Evolutionary conservation across 495 filamentous ascomycete genomes (phyloP).

Genomic region (Tuber brumale): DNA sequence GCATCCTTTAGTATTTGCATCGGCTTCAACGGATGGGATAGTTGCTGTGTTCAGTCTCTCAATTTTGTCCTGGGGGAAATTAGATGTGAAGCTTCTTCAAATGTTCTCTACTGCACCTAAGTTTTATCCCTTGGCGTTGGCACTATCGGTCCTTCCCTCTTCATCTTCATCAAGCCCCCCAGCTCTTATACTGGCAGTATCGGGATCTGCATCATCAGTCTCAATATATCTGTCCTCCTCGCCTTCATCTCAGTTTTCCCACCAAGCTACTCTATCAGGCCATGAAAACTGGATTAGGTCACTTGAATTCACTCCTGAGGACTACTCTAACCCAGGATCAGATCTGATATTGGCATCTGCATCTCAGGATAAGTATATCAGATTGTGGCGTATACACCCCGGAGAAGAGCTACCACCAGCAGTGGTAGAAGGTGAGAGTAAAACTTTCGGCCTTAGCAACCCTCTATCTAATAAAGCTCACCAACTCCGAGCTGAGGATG

Average conservation of each 20-base stretch:
- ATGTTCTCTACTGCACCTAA: constrained; percentile 65
- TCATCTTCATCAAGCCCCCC: constrained; percentile 46
- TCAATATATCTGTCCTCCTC: constrained; percentile 63
- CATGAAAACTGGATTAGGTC: constrained; percentile 95
- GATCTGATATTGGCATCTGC: constrained; percentile 86
- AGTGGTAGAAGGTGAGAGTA: constrained; percentile 46
- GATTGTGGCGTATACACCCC: constrained; percentile 78
- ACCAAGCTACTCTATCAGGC: constrained; percentile 71
- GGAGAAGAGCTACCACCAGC: constrained; percentile 55
- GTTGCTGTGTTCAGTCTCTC: constrained; percentile 60
- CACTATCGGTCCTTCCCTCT: constrained; percentile 52
- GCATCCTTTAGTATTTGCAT: constrained; percentile 43
- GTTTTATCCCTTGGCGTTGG: constrained; percentile 72
- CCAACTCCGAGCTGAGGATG: constrained; percentile 53
- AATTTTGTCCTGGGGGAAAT: constrained; percentile 39
- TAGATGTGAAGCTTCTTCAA: constrained; percentile 53
- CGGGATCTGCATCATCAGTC: constrained; percentile 69
- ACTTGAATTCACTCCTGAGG: constrained; percentile 66
- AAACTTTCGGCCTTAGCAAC: constrained; percentile 41
- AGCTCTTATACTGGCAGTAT: constrained; percentile 64
- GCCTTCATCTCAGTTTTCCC: constrained; percentile 52
- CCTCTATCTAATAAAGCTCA: constrained; percentile 80
- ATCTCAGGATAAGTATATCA: constrained; percentile 95
- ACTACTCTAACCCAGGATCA: constrained; percentile 45
- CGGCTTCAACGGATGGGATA: constrained; percentile 75